Base-by-base conservation (phyloP, 1,284 basidiomycete species). In the Ustilago xerochloae region DNA sequence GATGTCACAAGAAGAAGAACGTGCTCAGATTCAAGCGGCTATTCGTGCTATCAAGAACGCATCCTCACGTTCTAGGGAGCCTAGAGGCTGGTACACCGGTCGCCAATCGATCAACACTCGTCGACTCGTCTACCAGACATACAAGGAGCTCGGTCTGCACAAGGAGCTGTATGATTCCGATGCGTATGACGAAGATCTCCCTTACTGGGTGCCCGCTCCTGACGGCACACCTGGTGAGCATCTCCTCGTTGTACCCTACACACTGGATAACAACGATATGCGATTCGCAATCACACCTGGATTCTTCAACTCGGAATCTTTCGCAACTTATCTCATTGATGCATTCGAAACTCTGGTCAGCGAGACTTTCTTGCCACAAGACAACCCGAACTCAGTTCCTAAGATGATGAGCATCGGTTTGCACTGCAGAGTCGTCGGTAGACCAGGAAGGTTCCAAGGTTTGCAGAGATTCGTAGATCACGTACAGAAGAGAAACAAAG, bases 381-480 rank as follows among this genome's bases (percentile, higher is more conserved):
- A n/a, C 18, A 67, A 65, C 29, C 56, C 74, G 0, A 58, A 38
- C n/a, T 53, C 79, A 6, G 66, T 77, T 16, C 84, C 85, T 3
- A 85, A 85, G 76, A 86, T 86, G 85, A 84, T 87, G 83, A 80
- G 81, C 24, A 68, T 87, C 18, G 85, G 84, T 16, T 66, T 87
- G 30, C 86, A 87, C 63, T 84, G 83, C 49, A 75, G 85, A 16
- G 75, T 86, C 3, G 75, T 86, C 1, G 86, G 86, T n/a, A 75
- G 86, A 26, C 85, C 86, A 0, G 86, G 84, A 0, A 72, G 86
- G 4, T 80, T 86, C 32, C 73, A 81, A 8, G 84, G 81, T 3
- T 61, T 87, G 38, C 82, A 85, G 67, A 76, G 75, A 29, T 86
- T 87, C 64, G 63, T 87, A 16, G 82, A 85, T 47, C 82, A 86